These are phyloP conservation scores for Claviceps purpurea DNA, from an alignment of 2,329 filamentous ascomycete species.

Conservation along the genomic window DNA sequence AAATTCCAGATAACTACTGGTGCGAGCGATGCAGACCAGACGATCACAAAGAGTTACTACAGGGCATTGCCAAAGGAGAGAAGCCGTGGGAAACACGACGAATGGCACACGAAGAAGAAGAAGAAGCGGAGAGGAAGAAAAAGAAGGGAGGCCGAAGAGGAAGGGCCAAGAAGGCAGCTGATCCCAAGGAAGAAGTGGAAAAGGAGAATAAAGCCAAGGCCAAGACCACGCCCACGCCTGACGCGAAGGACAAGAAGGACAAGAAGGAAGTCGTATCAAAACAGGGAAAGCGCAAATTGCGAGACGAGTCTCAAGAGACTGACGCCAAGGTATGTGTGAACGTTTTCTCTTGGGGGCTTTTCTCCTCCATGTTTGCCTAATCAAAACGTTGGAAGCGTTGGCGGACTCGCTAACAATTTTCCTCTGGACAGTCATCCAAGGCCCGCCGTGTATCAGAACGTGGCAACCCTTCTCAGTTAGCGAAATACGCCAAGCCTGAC, in stretches of 20 bases:
- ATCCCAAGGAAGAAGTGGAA: conserved; percentile 47
- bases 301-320: conserved; percentile 42
- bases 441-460: conserved; percentile 42
- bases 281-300: conserved; percentile 42
- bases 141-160: conserved; percentile 47
- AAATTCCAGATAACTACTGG: conserved; percentile 74
- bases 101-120: conserved; percentile 49
- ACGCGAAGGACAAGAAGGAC: conserved; percentile 34
- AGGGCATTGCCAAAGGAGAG: conserved; percentile 66
- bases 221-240: conserved; percentile 24
- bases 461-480: conserved; percentile 22
- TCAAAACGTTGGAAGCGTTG: neutral
- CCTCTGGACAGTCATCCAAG: conserved; percentile 22
- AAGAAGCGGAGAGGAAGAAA: conserved; percentile 45
- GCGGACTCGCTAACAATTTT: neutral
- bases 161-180: conserved; percentile 52
- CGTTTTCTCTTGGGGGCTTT: no score
- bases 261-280: conserved; percentile 17
- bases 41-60: conserved; percentile 68
- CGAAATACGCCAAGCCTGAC: conserved; percentile 34
- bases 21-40: conserved; percentile 83
- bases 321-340: conserved; percentile 31
- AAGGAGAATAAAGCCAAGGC: conserved; percentile 20
- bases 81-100: conserved; percentile 70
- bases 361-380: no score